Conservation (phyloP, 352 stramenopile species). For the Phytopythium cucurbitacearum region DNA sequence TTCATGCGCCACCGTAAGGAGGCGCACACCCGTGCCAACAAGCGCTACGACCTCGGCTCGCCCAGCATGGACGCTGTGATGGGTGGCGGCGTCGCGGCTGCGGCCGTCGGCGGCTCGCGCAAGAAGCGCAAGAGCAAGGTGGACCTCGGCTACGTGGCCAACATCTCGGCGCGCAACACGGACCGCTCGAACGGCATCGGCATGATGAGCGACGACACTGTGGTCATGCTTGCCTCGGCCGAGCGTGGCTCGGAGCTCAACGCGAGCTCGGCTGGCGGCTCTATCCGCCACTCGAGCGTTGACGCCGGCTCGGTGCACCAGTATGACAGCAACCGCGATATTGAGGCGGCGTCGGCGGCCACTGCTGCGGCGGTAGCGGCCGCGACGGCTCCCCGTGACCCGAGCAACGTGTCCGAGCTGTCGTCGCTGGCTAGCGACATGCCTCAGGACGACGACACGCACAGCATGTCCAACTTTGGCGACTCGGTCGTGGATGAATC, state of each 20-base stretch:
- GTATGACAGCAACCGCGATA: constrained; percentile 5
- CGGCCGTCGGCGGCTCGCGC: constrained; percentile 1
- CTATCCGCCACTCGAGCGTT: constrained; percentile 8
- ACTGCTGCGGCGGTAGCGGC: constrained; percentile 1
- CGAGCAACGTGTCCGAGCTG: constrained; percentile 38
- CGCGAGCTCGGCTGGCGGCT: constrained; percentile 19
- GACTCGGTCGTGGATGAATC: constrained; percentile 35
- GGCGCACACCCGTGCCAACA: constrained; percentile 22
- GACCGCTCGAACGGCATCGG: constrained; percentile 14
- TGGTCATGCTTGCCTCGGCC: constrained; percentile 31
- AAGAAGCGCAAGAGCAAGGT: constrained; percentile 15
- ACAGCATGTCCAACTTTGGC: constrained; percentile 55
- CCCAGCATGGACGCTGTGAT: constrained; percentile 25
- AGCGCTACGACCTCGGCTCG: constrained; percentile 24
- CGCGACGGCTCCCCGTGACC: constrained; percentile 11
- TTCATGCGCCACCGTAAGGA: constrained; percentile 45
- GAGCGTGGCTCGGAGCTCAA: constrained; percentile 42
- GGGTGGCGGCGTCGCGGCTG: constrained; percentile 7
- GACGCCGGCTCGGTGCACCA: constrained; percentile 28
- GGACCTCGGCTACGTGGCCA: constrained; percentile 43
- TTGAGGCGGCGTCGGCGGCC: background rate
- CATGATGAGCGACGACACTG: constrained; percentile 30
- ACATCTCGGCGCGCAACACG: constrained; percentile 41
- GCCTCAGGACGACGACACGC: constrained; percentile 4
- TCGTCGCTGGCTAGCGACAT: constrained; percentile 34